Evolutionary conservation across 2,329 filamentous ascomycete genomes (phyloP).

Genomic region (Cryphonectria radicalis): DNA sequence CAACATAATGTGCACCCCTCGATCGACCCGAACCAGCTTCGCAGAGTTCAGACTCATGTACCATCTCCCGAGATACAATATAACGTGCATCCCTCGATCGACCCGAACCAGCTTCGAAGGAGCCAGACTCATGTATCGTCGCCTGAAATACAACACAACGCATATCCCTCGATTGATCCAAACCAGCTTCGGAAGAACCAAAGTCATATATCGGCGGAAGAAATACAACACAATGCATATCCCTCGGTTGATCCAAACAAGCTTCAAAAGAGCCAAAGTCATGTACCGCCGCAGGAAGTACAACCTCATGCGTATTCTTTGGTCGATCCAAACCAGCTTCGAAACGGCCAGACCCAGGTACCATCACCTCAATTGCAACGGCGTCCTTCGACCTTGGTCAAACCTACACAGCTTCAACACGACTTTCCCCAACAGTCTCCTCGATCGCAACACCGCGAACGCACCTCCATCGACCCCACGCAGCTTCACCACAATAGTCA

Average conservation of each 20-base stretch:
- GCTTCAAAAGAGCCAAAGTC: not conserved
- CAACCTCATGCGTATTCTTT: not conserved
- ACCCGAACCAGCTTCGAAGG: not conserved
- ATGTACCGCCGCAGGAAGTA: not conserved
- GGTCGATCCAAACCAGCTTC: not conserved
- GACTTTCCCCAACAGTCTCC: not conserved
- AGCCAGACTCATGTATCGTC: not conserved
- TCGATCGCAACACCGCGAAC: not conserved
- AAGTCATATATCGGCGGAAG: too few relatives aligned
- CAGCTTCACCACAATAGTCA: slow-evolving; percentile 6
- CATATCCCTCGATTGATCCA: not conserved
- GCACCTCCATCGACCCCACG: slow-evolving; percentile 1
- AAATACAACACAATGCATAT: slow-evolving; percentile 2
- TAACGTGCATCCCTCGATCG: not conserved
- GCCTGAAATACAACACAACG: not conserved
- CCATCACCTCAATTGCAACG: slow-evolving; percentile 3
- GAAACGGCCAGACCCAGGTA: not conserved
- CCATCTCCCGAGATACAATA: not conserved
- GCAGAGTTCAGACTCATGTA: not conserved
- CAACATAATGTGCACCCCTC: not conserved
- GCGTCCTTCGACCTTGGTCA: not conserved
- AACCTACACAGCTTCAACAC: slow-evolving; percentile 14
- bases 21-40: slow-evolving; percentile 11
- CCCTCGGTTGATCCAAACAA: not conserved
- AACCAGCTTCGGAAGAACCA: not conserved